Percentiles rank a stretch among this genome's conserved stretches.
phyloP scores from a whole-genome alignment of 2,329 filamentous ascomycete species.

The Fusarium paranaense region DNA sequence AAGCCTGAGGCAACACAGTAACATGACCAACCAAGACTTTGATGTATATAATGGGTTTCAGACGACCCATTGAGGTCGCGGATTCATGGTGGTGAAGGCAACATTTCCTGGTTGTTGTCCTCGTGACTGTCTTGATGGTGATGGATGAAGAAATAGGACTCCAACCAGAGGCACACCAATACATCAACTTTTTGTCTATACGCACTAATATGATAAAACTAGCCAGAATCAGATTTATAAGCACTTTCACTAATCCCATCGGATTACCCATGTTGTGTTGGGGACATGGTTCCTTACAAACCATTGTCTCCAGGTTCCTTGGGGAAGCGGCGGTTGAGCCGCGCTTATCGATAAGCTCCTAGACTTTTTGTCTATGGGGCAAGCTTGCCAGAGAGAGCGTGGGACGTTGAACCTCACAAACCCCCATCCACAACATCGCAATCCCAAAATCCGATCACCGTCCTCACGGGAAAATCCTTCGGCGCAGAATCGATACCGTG shows the following conservation, averaged over 20 bases:
- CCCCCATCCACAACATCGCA: conserved; percentile 40
- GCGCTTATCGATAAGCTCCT: conserved; percentile 49
- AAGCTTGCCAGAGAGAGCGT: not conserved
- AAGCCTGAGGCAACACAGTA: not conserved
- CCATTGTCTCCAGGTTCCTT: not conserved
- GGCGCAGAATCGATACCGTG: not conserved
- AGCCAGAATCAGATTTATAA: not conserved
- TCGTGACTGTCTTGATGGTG: not conserved
- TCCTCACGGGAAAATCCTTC: not conserved
- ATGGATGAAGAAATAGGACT: not conserved
- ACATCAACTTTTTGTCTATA: not conserved
- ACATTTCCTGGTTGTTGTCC: not conserved
- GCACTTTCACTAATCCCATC: not conserved
- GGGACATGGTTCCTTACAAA: not conserved
- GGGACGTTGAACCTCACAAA: conserved; percentile 38
- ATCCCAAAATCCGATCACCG: conserved; percentile 23
- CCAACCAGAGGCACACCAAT: not conserved
- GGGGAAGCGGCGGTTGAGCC: not conserved
- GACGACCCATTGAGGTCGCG: not conserved
- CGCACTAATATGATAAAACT: not conserved
- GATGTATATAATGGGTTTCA: not conserved
- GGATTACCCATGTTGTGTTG: not conserved
- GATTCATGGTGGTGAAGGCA: not conserved
- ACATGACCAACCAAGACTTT: not conserved
- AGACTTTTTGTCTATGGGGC: conserved; percentile 19